Evolutionary conservation across 192 early-diverging fungal genomes (phyloP).

Genomic region (Coemansia asiatica): DNA sequence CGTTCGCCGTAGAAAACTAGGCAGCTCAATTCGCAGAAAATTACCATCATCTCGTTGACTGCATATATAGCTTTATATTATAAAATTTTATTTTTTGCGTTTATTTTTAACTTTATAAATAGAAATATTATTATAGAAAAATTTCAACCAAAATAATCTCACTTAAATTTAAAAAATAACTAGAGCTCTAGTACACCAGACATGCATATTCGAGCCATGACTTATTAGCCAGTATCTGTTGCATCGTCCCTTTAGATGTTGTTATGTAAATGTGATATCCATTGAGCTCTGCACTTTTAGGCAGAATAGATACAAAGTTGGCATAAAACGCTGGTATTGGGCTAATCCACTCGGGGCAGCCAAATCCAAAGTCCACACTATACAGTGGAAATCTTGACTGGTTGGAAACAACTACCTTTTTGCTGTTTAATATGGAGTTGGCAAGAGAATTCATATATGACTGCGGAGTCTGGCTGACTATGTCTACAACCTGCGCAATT

Average conservation of each 20-base stretch:
- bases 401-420: conserved; percentile 2
- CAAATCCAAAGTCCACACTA: conserved; percentile 19
- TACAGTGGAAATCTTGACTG: conserved; percentile 11
- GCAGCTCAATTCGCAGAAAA: conserved; percentile 15
- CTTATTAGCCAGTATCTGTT: background rate
- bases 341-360: conserved; percentile 9
- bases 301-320: conserved; percentile 14
- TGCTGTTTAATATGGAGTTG: background rate
- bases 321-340: conserved; percentile 7
- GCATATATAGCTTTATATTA: no score
- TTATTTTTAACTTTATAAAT: no score
- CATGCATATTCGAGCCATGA: no score
- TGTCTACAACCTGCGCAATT: conserved; percentile 6
- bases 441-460: background rate
- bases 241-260: background rate
- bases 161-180: no score
- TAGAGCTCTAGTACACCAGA: no score
- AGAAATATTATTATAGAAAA: no score
- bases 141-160: no score
- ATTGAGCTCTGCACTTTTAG: background rate
- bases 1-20: conserved; percentile 41
- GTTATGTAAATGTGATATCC: conserved; percentile 19
- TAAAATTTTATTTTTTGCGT: no score
- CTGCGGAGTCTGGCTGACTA: background rate
- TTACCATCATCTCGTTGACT: background rate